Evolutionary conservation across 2,329 filamentous ascomycete species (phyloP).

Genomic region (Triangularia verruculosa): DNA sequence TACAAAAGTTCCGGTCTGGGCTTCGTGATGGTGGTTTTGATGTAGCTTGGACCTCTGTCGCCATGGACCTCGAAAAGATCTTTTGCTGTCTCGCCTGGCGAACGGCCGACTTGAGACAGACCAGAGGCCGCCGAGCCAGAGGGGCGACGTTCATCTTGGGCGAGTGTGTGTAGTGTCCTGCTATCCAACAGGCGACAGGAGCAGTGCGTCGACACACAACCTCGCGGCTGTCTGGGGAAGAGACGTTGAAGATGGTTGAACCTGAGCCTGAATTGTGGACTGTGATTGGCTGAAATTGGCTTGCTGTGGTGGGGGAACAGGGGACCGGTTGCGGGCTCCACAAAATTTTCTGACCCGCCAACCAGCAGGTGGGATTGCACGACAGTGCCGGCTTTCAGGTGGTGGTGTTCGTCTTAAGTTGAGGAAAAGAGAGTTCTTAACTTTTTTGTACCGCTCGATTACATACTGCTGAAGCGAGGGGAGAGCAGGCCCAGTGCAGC

Average conservation of each 20-base stretch:
- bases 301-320: slow-evolving; percentile 6
- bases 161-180: not conserved
- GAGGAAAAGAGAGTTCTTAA: not conserved
- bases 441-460: not conserved
- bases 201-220: not conserved
- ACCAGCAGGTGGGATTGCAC: slow-evolving; percentile 10
- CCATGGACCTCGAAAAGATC: slow-evolving; percentile 46
- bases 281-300: slow-evolving; percentile 13
- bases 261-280: slow-evolving; percentile 8
- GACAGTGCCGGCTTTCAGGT: not conserved
- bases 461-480: not conserved
- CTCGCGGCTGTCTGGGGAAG: not conserved
- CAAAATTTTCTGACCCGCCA: slow-evolving; percentile 18
- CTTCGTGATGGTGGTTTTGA: slow-evolving; percentile 32
- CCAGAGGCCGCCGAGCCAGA: slow-evolving; percentile 60
- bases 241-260: slow-evolving; percentile 12
- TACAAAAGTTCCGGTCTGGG: slow-evolving; percentile 30
- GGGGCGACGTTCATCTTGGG: slow-evolving; percentile 57
- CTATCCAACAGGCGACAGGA: not conserved
- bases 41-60: slow-evolving; percentile 35
- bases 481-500: not conserved
- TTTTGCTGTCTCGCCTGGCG: slow-evolving; percentile 55
- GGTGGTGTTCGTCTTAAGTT: not conserved
- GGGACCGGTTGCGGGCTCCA: slow-evolving; percentile 12
- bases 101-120: slow-evolving; percentile 65